Evolutionary conservation across 495 filamentous ascomycete species (phyloP), one percentile per base, ranked within the genome.

Genomic region (Hyaloscypha variabilis): DNA sequence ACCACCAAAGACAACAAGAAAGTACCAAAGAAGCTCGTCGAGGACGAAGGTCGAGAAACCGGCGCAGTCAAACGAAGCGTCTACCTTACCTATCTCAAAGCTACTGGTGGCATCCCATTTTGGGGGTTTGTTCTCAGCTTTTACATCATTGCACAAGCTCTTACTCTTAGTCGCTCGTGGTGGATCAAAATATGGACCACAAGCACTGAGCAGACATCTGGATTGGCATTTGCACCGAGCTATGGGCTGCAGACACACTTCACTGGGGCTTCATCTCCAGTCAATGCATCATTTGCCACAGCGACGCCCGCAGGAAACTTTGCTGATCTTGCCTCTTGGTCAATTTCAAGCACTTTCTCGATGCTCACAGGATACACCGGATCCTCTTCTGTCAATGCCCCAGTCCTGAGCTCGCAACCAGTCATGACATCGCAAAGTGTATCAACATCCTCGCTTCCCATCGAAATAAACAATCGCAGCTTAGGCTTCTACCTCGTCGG

Each of bases 401-500:
- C 49, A 51, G 11, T 54, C 51, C 23, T 17, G 3, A 54, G 8
- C 8, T 11, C 25, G 11, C 19, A 24, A 17, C 6, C n/a, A 6
- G 17, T 10, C 14, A 3, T 11, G 25, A 19, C 21, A 6, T 25
- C 51, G 25, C 51, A 54, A 28, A 28, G 11, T 6, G 49, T 52
- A 17, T 34, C 51, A 31, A 59, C 58, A 21, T 19, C 55, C 31
- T 14, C 30, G 3, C 31, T 65, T 39, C 39, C 54, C 13, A 63
- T 63, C 17, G 55, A 68, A 11, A n/a, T 54, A 21, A 55, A 31
- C 26, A 51, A 65, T 36, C 34, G 46, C 6, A 74, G 68, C 36
- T 68, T 92, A 5, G 55, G 59, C 17, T 90, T 83, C 72, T 94
- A 92, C 69, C 81, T 94, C 3, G 80, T 82, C 3, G 70, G 91